Conservation (phyloP, 768 basidiomycete genomes). For the Rubroboletus satanas region DNA sequence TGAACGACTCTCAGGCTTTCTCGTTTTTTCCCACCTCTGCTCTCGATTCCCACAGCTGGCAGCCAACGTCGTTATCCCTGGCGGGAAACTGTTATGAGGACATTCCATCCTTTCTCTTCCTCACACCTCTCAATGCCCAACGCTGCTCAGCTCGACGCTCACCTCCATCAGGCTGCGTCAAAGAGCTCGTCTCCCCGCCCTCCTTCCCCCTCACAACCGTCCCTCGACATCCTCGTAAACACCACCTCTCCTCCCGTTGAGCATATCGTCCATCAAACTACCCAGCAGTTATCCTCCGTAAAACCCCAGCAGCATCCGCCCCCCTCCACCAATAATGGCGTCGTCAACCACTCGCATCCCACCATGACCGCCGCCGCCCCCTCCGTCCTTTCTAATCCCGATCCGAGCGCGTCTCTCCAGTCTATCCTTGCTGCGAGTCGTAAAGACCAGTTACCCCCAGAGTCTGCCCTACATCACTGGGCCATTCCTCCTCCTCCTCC, state of each 20-base stretch:
- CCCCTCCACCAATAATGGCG: slow-evolving; percentile 24
- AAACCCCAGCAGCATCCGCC: slow-evolving; percentile 22
- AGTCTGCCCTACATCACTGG: slow-evolving; percentile 38
- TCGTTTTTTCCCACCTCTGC: slow-evolving; percentile 46
- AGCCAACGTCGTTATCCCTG: slow-evolving; percentile 36
- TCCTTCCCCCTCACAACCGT: slow-evolving; percentile 39
- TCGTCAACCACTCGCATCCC: slow-evolving; percentile 28
- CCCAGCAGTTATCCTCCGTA: slow-evolving; percentile 30
- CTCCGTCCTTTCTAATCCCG: slow-evolving; percentile 37
- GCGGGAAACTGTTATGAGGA: slow-evolving; percentile 44
- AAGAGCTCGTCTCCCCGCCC: slow-evolving; percentile 47
- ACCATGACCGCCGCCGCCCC: slow-evolving; percentile 29
- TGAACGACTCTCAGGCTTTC: slow-evolving; percentile 28
- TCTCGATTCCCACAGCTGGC: slow-evolving; percentile 45
- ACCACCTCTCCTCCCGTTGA: slow-evolving; percentile 24
- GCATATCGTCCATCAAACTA: slow-evolving; percentile 32
- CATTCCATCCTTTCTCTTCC: slow-evolving; percentile 42
- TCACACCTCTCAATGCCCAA: slow-evolving; percentile 42
- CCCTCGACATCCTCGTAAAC: slow-evolving; percentile 38
- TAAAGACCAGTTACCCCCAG: slow-evolving; percentile 31
- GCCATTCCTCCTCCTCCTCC: slow-evolving; percentile 28
- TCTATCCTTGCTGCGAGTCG: slow-evolving; percentile 34
- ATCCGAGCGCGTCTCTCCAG: slow-evolving; percentile 38
- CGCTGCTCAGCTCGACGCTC: slow-evolving; percentile 32
- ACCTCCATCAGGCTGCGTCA: slow-evolving; percentile 30